Conservation (phyloP, 1,139 yeast genomes). For the Eremothecium gossypii region DNA sequence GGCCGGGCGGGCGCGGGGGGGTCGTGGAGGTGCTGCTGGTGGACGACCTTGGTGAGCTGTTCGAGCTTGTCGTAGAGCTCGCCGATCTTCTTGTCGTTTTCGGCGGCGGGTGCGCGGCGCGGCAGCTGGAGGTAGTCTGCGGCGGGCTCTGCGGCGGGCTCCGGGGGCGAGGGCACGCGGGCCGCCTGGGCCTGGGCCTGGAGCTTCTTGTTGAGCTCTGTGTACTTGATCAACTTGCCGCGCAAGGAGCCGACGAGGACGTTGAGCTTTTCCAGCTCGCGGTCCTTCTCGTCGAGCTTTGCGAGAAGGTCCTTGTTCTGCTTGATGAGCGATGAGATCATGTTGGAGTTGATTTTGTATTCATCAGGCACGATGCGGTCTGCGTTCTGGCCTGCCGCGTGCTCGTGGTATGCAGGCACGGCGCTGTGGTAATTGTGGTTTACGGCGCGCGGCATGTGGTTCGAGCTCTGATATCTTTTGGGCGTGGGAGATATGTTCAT, state of each 20-base stretch:
- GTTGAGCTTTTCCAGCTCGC: slow-evolving; percentile 20
- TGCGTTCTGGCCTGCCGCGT: neutral
- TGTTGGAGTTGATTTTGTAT: slow-evolving; percentile 19
- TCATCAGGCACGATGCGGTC: slow-evolving; percentile 22
- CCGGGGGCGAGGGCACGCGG: neutral
- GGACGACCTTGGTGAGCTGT: slow-evolving; percentile 13
- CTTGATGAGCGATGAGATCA: slow-evolving; percentile 20
- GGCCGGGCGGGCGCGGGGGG: neutral
- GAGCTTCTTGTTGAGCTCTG: slow-evolving; percentile 20
- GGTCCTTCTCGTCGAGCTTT: slow-evolving; percentile 19
- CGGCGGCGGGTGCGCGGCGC: slow-evolving; percentile 8
- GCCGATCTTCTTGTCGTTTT: slow-evolving; percentile 11
- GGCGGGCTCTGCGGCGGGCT: neutral
- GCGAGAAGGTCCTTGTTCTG: slow-evolving; percentile 19
- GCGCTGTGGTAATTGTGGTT: slow-evolving; percentile 2
- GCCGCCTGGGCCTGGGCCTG: slow-evolving; percentile 7
- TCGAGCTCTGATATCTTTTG: slow-evolving; percentile 14
- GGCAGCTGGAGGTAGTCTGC: slow-evolving; percentile 12
- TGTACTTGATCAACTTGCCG: slow-evolving; percentile 21
- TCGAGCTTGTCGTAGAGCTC: slow-evolving; percentile 17
- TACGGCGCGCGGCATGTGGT: slow-evolving; percentile 4
- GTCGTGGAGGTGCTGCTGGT: slow-evolving; percentile 2
- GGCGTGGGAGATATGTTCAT: slow-evolving; percentile 22
- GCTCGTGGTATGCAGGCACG: neutral
- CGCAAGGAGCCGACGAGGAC: slow-evolving; percentile 20